These are phyloP conservation scores for Aureobasidium sp. DNA, from an alignment of 2,329 filamentous ascomycete genomes.

Conservation along the genomic window DNA sequence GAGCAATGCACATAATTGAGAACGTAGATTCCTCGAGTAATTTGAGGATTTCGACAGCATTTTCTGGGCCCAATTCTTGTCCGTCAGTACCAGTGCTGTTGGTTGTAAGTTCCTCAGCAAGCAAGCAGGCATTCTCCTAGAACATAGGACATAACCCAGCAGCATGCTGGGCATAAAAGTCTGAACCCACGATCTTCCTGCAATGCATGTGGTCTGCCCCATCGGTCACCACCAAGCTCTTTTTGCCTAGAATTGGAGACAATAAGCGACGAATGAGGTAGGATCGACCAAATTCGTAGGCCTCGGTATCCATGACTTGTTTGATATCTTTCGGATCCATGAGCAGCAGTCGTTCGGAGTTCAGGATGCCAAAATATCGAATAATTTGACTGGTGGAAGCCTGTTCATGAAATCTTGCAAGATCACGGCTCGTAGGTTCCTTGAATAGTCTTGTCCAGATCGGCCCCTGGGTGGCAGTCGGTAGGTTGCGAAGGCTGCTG, in stretches of 20 bases:
- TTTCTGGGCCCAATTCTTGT: not conserved
- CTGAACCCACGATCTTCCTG: not conserved
- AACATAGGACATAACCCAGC: not conserved
- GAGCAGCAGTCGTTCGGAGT: conserved; percentile 6
- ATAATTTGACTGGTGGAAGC: not conserved
- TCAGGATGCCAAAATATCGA: conserved; percentile 9
- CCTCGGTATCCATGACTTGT: conserved; percentile 6
- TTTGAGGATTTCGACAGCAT: not conserved
- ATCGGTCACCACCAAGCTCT: not conserved
- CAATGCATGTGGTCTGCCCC: not conserved
- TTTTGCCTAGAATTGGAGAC: conserved; percentile 3
- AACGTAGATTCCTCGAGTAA: not conserved
- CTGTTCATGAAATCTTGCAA: not conserved
- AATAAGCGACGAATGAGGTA: conserved; percentile 10
- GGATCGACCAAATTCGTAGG: conserved; percentile 9
- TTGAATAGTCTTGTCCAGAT: not conserved
- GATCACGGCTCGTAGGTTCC: not conserved
- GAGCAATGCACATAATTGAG: not conserved
- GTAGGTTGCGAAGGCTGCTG: not conserved
- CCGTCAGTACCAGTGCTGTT: not conserved
- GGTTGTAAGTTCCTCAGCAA: not conserved
- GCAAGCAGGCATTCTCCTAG: not conserved
- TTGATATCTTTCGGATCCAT: conserved; percentile 5
- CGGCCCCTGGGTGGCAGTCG: not conserved
- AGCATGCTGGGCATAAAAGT: not conserved